These are phyloP conservation scores for Durusdinium trenchii DNA, from an alignment of 73 alveolate genomes.

Conservation along the genomic window DNA sequence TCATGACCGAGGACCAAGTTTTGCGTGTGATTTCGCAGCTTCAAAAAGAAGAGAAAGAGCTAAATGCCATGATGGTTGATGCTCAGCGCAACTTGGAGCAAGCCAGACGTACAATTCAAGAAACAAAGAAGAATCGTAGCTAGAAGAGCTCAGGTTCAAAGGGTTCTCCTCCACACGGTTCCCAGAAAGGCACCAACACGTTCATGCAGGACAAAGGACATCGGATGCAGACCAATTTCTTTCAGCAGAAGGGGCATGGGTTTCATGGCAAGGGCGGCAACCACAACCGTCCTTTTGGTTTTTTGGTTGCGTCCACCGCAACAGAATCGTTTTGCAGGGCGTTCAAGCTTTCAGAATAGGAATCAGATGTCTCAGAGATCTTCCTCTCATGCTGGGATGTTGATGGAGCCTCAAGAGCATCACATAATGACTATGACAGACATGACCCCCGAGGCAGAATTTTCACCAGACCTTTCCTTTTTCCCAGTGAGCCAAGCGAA, in stretches of 20 bases:
- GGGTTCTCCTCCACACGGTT: constrained; percentile 9
- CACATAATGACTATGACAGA: constrained; percentile 44
- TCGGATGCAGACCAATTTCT: not conserved
- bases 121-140: constrained; percentile 8
- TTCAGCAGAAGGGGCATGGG: constrained; percentile 6
- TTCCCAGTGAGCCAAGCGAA: constrained; percentile 15
- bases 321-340: not conserved
- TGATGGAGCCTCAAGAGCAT: not conserved
- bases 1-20: not conserved
- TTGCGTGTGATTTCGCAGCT: not conserved
- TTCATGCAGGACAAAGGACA: not conserved
- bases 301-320: too few species aligned
- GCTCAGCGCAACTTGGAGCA: constrained; percentile 39
- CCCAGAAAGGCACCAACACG: constrained; percentile 32
- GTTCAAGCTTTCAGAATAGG: not conserved
- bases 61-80: not conserved
- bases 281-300: not conserved
- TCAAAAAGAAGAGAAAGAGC: constrained; percentile 21
- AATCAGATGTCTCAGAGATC: not conserved
- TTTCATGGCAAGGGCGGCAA: not conserved
- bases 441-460: not conserved
- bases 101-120: constrained; percentile 43
- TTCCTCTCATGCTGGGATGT: not conserved
- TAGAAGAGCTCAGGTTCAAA: not conserved
- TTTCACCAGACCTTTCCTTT: not conserved